Evolutionary conservation across 2,329 filamentous ascomycete species (phyloP).

Genomic region (Westerdykella sp.): DNA sequence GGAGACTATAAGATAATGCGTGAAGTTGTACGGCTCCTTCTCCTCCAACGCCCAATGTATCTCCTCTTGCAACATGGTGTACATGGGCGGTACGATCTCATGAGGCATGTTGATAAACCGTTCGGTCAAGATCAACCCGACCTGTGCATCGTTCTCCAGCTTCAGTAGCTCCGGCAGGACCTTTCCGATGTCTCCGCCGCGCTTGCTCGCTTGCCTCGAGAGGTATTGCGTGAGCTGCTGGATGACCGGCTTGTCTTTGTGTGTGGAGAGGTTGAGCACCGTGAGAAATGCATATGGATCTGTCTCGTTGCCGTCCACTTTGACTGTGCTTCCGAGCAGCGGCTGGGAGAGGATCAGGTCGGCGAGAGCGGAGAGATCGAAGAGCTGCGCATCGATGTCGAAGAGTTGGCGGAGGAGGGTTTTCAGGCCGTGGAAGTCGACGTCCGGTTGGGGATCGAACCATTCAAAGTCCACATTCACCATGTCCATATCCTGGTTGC

Average conservation of each 20-base stretch:
- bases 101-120: conserved; percentile 95
- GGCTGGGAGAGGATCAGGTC: conserved; percentile 84
- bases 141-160: conserved; percentile 43
- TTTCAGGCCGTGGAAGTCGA: conserved; percentile 95
- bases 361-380: conserved; percentile 79
- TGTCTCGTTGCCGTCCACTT: conserved; percentile 89
- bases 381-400: conserved; percentile 76
- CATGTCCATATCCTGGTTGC: conserved; percentile 71
- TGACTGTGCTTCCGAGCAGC: conserved; percentile 86
- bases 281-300: conserved; percentile 93
- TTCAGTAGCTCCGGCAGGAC: conserved; percentile 17
- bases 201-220: conserved; percentile 38
- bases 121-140: conserved; percentile 86
- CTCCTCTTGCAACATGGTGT: conserved; percentile 89
- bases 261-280: conserved; percentile 73
- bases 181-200: not conserved
- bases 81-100: conserved; percentile 88
- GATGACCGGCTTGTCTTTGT: conserved; percentile 67
- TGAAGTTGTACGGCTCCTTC: conserved; percentile 86
- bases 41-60: conserved; percentile 82
- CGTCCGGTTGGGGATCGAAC: conserved; percentile 85
- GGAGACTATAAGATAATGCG: conserved; percentile 85
- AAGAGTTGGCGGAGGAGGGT: conserved; percentile 84
- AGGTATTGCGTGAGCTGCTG: conserved; percentile 68
- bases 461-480: conserved; percentile 97